These are phyloP conservation scores for Musa schizocarpa DNA, from an alignment of 176 grass and related monocot species.

Conservation along the genomic window DNA sequence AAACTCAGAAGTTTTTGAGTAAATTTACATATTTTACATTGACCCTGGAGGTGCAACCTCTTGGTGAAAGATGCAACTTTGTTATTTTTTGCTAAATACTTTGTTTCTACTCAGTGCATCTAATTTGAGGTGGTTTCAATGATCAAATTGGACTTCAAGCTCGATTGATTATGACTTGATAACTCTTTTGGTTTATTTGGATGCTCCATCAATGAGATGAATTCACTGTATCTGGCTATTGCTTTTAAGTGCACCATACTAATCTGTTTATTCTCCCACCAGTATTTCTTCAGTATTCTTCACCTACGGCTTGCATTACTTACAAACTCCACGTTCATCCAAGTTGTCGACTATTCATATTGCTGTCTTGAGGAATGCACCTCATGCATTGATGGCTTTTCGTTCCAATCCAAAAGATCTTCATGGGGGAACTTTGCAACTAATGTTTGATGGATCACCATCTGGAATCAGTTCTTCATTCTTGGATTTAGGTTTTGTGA, in stretches of 20 bases:
- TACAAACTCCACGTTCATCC: background rate
- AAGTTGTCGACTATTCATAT: background rate
- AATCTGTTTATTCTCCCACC: background rate
- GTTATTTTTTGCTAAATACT: no score
- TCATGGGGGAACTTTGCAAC: background rate
- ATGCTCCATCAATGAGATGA: background rate
- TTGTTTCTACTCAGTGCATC: background rate
- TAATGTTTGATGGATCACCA: background rate
- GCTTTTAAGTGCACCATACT: background rate
- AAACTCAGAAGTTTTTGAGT: no score
- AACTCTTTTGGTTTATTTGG: no score
- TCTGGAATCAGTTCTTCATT: background rate
- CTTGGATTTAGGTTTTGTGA: background rate
- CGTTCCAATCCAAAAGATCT: background rate
- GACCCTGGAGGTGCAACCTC: no score
- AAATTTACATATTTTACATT: no score
- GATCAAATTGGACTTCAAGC: background rate
- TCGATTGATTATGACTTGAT: background rate
- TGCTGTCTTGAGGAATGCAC: background rate
- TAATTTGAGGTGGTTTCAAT: background rate
- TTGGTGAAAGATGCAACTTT: no score
- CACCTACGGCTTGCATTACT: background rate
- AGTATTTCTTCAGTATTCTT: constrained; percentile 5
- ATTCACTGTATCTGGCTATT: background rate
- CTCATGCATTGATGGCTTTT: background rate